Base-by-base conservation (phyloP, 306 rosid genomes). In the Corylus heterophylla region DNA sequence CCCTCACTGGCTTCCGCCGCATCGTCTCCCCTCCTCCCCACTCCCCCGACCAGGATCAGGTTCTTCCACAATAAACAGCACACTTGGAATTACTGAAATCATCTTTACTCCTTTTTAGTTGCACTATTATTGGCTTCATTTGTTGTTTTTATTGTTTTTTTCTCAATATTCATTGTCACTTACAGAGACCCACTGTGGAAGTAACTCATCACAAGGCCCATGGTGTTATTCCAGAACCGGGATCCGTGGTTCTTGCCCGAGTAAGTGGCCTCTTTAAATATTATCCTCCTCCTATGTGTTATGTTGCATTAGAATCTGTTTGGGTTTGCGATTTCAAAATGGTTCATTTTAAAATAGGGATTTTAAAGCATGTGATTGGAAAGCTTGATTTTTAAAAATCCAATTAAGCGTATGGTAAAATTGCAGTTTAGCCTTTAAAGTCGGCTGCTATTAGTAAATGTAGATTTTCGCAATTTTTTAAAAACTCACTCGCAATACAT, bases 151-250 rank as follows among this genome's bases (percentile, higher is more conserved):
- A 37, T 66, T 25, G 17, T 62, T 50, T 39, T 39, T 29, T 17
- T 54, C 25, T 20, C 48, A 39, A 73, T 8, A 73, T 45, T 63
- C 6, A 45, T 70, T 22, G n/a, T 76, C 29, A 12, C 55, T 10
- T 54, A 69, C 85, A 95, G 98, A 90, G 91, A 85, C 90, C 93
- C 2, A 85, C 78, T 18, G 87, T 95, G 80, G 99, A 91, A 89
- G 94, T 93, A 35, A 87, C 92, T 12, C 93, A 96, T 86, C 98
- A 91, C 85, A 93, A 93, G 82, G 94, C 97, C 13, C 93, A 91
- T 70, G 99, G 98, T 52, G 84, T 89, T 25, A 93, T 92, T 80
- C 99, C 99, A 12, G 86, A 89, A 69, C 91, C 98, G 66, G 97
- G 97, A 20, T 90, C 97, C 29, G 8, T 91, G 68, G 96, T 90